These are phyloP conservation scores for Coemansia sp. DNA, from an alignment of 192 early-diverging fungal genomes.

Conservation along the genomic window DNA sequence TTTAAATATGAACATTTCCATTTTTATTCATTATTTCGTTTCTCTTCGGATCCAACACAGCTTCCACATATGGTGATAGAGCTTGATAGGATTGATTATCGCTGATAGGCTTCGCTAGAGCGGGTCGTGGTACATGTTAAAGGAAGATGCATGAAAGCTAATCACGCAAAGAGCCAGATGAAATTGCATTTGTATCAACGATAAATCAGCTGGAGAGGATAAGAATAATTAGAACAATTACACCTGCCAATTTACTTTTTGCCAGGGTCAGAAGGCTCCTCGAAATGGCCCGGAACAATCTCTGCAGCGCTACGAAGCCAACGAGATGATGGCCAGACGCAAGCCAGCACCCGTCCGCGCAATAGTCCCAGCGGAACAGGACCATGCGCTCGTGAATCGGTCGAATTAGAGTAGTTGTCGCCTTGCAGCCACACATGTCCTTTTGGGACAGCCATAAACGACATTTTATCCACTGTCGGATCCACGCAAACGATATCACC, in stretches of 20 bases:
- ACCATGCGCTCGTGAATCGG: conserved; percentile 86
- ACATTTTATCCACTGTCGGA: conserved; percentile 60
- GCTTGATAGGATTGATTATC: neutral
- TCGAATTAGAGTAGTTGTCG: conserved; percentile 88
- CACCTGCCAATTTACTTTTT: neutral
- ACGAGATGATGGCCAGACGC: conserved; percentile 48
- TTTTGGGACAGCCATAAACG: conserved; percentile 74
- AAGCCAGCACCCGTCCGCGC: conserved; percentile 73
- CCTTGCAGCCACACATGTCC: conserved; percentile 93
- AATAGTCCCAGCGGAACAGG: conserved; percentile 82
- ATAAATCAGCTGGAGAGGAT: neutral
- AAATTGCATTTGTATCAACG: neutral
- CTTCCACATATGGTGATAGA: neutral
- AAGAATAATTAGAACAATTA: neutral
- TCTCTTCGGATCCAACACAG: neutral
- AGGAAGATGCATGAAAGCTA: neutral
- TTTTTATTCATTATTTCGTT: neutral
- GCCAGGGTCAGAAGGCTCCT: neutral
- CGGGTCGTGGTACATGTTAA: neutral
- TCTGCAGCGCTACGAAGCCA: conserved; percentile 24
- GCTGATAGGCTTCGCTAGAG: neutral
- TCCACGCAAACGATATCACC: conserved; percentile 83
- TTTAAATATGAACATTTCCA: neutral
- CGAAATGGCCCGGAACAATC: conserved; percentile 34
- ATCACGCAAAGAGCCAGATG: neutral